These are phyloP conservation scores for Talaromyces funiculosus DNA, from an alignment of 2,329 filamentous ascomycete genomes.

Conservation along the genomic window DNA sequence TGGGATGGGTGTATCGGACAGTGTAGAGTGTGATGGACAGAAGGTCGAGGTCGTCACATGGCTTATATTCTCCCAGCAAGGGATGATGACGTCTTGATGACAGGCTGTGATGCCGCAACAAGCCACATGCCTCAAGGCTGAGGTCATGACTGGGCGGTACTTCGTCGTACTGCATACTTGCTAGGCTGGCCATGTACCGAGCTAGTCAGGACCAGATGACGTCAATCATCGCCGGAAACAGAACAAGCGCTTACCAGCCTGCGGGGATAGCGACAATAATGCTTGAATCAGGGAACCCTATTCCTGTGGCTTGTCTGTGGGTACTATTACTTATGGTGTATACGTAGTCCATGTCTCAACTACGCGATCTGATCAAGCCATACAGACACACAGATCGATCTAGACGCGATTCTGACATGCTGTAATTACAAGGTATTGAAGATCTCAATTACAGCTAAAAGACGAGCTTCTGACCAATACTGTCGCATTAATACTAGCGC, in stretches of 20 bases:
- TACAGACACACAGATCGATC: too few relatives aligned
- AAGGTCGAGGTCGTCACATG: slow-evolving; percentile 3
- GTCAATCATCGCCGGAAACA: slow-evolving; percentile 9
- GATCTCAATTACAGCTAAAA: background rate
- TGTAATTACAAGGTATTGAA: background rate
- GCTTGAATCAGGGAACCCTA: background rate
- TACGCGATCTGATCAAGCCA: background rate
- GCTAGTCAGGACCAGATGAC: background rate
- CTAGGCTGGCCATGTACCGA: background rate
- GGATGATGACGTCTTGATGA: slow-evolving; percentile 15
- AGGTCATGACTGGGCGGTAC: slow-evolving; percentile 6
- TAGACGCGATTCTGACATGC: background rate
- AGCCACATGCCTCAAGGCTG: background rate
- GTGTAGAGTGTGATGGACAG: background rate
- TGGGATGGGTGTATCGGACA: too few relatives aligned
- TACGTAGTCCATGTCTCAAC: too few relatives aligned
- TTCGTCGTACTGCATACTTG: background rate
- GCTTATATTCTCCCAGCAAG: slow-evolving; percentile 5
- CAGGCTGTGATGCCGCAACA: background rate
- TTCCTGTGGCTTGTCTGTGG: background rate
- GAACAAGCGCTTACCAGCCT: background rate
- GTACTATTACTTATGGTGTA: too few relatives aligned
- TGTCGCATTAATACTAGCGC: background rate
- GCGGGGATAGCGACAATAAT: too few relatives aligned
- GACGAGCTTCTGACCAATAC: background rate